Conservation (phyloP, 257 asterid genomes). For the Solanum peruvianum region DNA sequence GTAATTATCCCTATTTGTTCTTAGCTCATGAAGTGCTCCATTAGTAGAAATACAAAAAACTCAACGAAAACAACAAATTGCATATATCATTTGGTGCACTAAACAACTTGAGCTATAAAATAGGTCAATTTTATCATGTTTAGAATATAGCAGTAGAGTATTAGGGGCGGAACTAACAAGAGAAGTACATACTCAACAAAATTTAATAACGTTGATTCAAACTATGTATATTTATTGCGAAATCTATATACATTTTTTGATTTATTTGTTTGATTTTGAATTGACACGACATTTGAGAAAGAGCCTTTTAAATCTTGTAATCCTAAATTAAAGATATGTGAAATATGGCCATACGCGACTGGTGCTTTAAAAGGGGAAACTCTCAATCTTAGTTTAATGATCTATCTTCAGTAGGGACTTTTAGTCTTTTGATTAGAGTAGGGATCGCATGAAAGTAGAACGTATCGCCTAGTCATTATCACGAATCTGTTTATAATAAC, state of each 20-base stretch:
- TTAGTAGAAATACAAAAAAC: neutral
- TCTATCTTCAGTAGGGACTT: neutral
- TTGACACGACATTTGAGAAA: neutral
- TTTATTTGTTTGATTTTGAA: neutral
- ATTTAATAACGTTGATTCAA: neutral
- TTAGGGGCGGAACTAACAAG: neutral
- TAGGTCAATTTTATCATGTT: neutral
- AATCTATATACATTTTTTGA: neutral
- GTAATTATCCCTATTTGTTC: neutral
- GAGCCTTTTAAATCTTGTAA: too few relatives aligned
- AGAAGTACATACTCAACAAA: neutral
- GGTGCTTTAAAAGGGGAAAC: neutral
- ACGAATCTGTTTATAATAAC: too few relatives aligned
- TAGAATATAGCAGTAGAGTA: neutral
- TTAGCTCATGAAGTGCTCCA: slow-evolving; percentile 3
- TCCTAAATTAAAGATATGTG: too few relatives aligned
- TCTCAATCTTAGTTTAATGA: too few relatives aligned
- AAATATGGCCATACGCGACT: neutral
- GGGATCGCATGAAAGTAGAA: rapidly evolving
- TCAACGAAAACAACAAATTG: neutral
- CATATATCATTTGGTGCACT: neutral
- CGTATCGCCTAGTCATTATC: neutral
- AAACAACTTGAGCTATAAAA: neutral
- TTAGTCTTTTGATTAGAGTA: neutral
- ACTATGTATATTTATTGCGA: too few relatives aligned